Percentiles rank a stretch among this genome's conserved stretches.
phyloP scores from a whole-genome alignment of 169 alveolate genomes.

The Eimeria zaria region DNA sequence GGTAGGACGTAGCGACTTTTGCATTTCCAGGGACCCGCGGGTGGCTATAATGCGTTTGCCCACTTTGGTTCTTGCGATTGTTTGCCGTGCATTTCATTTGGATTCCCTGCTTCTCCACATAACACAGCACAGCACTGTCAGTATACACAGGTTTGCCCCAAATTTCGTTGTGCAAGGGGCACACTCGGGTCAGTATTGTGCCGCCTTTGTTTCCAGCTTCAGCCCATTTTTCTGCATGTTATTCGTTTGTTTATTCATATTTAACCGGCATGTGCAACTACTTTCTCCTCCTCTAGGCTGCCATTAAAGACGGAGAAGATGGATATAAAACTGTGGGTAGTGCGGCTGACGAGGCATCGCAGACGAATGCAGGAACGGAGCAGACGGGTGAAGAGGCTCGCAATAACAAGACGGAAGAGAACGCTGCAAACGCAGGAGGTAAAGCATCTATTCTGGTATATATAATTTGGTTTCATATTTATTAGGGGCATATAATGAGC shows the following conservation, averaged over 20 bases:
- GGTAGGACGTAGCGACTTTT: neutral
- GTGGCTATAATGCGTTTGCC: neutral
- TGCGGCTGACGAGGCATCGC: slow-evolving; percentile 36
- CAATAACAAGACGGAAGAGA: neutral
- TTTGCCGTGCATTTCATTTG: neutral
- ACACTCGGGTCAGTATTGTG: neutral
- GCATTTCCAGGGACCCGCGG: neutral
- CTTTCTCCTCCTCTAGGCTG: neutral
- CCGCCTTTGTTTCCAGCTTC: neutral
- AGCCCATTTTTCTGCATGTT: no score
- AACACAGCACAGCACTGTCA: neutral
- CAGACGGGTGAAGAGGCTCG: slow-evolving; percentile 41
- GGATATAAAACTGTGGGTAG: slow-evolving; percentile 2
- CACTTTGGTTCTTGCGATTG: neutral
- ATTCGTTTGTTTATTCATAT: neutral
- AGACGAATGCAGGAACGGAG: slow-evolving; percentile 44
- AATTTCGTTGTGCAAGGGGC: neutral
- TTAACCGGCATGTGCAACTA: neutral
- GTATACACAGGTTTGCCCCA: neutral
- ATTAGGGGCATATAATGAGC: neutral
- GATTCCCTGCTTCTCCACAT: neutral
- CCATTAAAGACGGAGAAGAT: slow-evolving; percentile 51
- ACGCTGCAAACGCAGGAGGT: slow-evolving; percentile 21
- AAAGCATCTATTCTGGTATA: neutral
- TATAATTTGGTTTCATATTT: no score